Evolutionary conservation across 257 asterid genomes (phyloP).

Genomic region (Fraxinus quadrangulata): DNA sequence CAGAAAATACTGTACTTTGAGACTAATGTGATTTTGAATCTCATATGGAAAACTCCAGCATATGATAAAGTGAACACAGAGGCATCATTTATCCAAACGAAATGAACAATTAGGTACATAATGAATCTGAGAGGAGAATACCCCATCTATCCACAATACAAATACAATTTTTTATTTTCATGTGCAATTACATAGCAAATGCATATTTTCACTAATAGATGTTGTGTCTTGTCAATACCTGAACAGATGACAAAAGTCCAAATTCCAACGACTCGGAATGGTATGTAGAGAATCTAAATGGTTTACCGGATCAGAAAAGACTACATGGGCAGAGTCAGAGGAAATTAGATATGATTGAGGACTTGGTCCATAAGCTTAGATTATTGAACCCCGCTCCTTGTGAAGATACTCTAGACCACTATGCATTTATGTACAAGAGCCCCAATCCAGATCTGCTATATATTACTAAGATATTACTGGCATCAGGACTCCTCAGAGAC

Average conservation of each 20-base stretch:
- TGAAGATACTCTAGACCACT: constrained; percentile 36
- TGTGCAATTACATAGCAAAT: constrained; percentile 17
- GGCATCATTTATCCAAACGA: constrained; percentile 1
- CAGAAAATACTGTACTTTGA: background rate
- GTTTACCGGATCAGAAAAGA: constrained; percentile 33
- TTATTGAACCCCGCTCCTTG: constrained; percentile 36
- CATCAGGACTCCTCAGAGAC: constrained; percentile 73
- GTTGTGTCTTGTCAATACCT: constrained; percentile 25
- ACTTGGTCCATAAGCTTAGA: constrained; percentile 46
- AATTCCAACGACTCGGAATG: constrained; percentile 59
- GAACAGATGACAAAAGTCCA: constrained; percentile 44
- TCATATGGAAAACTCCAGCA: background rate
- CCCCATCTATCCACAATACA: constrained; percentile 1
- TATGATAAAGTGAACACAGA: constrained; percentile 9
- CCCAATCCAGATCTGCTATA: constrained; percentile 56
- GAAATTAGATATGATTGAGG: constrained; percentile 47
- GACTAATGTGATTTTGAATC: background rate
- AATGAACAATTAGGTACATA: constrained; percentile 5
- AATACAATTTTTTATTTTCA: constrained; percentile 1
- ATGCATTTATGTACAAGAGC: constrained; percentile 34
- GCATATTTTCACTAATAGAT: constrained; percentile 26
- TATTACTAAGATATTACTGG: constrained; percentile 56
- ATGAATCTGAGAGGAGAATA: background rate
- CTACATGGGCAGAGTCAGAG: constrained; percentile 31
- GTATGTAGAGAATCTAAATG: constrained; percentile 48